Base-by-base conservation (phyloP, 495 filamentous ascomycete genomes). In the Xylaria intraflava region DNA sequence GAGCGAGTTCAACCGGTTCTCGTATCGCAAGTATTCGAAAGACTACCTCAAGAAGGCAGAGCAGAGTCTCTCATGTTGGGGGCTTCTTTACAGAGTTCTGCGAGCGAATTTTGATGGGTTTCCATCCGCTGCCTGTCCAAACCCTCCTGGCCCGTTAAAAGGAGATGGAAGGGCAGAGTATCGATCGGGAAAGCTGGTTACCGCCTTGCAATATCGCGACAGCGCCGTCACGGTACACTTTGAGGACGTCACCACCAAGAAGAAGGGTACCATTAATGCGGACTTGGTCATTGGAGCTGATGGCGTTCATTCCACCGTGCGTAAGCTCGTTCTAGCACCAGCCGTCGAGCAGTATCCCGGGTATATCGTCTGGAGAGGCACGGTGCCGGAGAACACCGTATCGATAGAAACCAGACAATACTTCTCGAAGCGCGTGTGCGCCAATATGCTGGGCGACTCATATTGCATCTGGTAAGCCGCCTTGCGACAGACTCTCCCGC, bases 291-390 rank as follows among this genome's bases (percentile, higher is more conserved):
- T 82, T 47, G 78, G 58, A 1, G 76, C 77, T 26, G 78, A 82
- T 59, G 78, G 78, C 3, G 59, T 75, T 1, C 72, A 70, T 51
- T 81, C 78, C 8, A 72, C 71, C 1, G 54, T 81, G 12, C 65
- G 77, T 3, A 56, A 43, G 19, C 53, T 77, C 2, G 46, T 80
- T 2, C 35, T 66, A 14, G 71, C 72, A 0, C 59, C 67, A 0
- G 61, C 67, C 3, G 26, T 64, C 30, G 53, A 73, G 27, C 69
- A 59, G 10, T 80, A 79, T 56, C 71, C 72, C 2, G 79, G 78
- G n/a, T 81, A 81, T 50, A 67, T 72, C 30, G 70, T 72, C 0
- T 76, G 71, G 65, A 63, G 79, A 29, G 79, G 78, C 14, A 78
- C 76, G 0, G 67, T 80, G 2, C 60, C 50, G 0, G 78, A 79